These are phyloP conservation scores for Asterella californica DNA, from an alignment of 225 moss, liverwort and hornwort genomes.

Conservation along the genomic window DNA sequence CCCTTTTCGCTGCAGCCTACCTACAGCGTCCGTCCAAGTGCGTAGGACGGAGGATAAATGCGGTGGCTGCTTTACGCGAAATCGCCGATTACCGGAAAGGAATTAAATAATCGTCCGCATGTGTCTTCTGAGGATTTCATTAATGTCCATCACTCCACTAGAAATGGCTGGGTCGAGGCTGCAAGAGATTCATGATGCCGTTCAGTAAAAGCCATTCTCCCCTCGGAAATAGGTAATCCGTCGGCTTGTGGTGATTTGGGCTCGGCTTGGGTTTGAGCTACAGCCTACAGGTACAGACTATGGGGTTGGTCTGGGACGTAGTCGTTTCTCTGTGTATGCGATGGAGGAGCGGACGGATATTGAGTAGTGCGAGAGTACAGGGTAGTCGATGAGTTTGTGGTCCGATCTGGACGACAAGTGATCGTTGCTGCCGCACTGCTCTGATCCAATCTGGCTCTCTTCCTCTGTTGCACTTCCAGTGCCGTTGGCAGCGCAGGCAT, in stretches of 20 bases:
- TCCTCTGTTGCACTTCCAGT: not conserved
- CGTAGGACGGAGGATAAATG: not conserved
- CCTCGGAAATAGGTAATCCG: not conserved
- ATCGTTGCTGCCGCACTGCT: not conserved
- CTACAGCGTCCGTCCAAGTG: not conserved
- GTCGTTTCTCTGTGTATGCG: not conserved
- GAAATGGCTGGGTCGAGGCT: not conserved
- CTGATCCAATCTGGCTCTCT: no score
- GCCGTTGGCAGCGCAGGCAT: not conserved
- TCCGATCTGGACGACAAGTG: not conserved
- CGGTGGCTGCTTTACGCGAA: not conserved
- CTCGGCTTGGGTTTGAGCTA: not conserved
- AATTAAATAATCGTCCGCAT: not conserved
- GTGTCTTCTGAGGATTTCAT: no score
- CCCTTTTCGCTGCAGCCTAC: not conserved
- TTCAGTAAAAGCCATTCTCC: not conserved
- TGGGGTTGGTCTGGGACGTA: no score
- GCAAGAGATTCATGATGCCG: not conserved
- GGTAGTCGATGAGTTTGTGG: not conserved
- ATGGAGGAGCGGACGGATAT: not conserved
- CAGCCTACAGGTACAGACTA: no score
- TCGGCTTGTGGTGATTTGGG: not conserved
- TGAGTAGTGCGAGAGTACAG: not conserved
- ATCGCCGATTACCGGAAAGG: not conserved
- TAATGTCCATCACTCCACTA: no score